A percentile compares a stretch with the other conserved stretches of the same genome.
phyloP scores from a whole-genome alignment of 768 basidiomycete species.

The Fibroporia radiculosa region DNA sequence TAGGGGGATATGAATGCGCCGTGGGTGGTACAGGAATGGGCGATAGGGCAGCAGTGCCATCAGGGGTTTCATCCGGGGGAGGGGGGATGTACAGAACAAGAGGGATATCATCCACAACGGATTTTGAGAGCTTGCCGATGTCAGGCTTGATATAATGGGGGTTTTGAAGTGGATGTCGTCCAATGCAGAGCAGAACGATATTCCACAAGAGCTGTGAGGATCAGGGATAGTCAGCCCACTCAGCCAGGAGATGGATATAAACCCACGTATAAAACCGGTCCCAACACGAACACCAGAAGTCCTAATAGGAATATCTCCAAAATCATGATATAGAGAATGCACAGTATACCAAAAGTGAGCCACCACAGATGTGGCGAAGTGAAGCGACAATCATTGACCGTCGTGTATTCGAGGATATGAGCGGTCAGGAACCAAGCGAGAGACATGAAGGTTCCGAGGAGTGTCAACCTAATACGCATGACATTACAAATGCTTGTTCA shows the following conservation, averaged over 20 bases:
- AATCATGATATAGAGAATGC: conserved; percentile 71
- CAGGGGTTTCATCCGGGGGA: conserved; percentile 41
- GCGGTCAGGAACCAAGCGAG: conserved; percentile 78
- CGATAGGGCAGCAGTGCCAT: conserved; percentile 11
- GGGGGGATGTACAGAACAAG: conserved; percentile 82
- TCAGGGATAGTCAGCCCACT: neutral
- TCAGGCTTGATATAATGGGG: conserved; percentile 71
- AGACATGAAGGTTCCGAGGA: conserved; percentile 63
- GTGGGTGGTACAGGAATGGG: conserved; percentile 38
- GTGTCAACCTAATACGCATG: conserved; percentile 47
- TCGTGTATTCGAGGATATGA: conserved; percentile 73
- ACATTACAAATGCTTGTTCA: too few relatives aligned
- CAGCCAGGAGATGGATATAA: neutral
- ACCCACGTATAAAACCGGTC: conserved; percentile 73
- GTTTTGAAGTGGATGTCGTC: conserved; percentile 72
- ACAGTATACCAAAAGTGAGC: conserved; percentile 74
- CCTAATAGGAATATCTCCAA: conserved; percentile 68
- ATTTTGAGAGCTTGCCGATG: conserved; percentile 63
- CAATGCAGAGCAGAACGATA: conserved; percentile 69
- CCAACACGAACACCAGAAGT: conserved; percentile 69
- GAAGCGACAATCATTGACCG: conserved; percentile 62
- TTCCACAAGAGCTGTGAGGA: conserved; percentile 61
- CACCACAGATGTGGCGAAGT: conserved; percentile 82
- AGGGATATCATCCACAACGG: conserved; percentile 71
- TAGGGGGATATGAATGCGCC: conserved; percentile 60